These are phyloP conservation scores for Holtermannia corniformis DNA, from an alignment of 768 basidiomycete species.

Conservation along the genomic window DNA sequence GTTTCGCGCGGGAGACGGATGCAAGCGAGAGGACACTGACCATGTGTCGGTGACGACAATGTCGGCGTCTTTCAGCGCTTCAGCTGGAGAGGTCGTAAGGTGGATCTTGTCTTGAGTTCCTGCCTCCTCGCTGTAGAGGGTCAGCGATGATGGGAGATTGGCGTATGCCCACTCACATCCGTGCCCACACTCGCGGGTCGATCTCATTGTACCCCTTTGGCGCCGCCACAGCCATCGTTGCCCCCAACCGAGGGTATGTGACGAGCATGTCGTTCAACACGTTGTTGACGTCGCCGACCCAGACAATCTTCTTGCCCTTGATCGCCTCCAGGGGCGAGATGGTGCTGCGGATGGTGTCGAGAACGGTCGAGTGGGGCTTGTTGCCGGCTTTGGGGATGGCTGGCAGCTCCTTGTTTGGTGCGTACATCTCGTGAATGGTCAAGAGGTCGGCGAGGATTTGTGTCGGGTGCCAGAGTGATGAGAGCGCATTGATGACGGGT, in stretches of 20 bases:
- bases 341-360: slow-evolving; percentile 8
- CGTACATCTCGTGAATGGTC: slow-evolving; percentile 62
- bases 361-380: slow-evolving; percentile 9
- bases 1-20: neutral
- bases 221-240: slow-evolving; percentile 71
- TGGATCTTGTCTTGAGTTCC: slow-evolving; percentile 28
- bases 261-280: slow-evolving; percentile 97
- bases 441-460: slow-evolving; percentile 89
- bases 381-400: slow-evolving; percentile 4
- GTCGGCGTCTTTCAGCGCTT: slow-evolving; percentile 81
- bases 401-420: slow-evolving; percentile 24
- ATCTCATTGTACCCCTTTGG: slow-evolving; percentile 50
- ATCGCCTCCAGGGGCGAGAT: slow-evolving; percentile 48
- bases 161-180: slow-evolving; percentile 49
- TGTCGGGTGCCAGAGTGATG: slow-evolving; percentile 91
- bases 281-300: slow-evolving; percentile 89
- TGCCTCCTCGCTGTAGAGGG: slow-evolving; percentile 23
- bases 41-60: slow-evolving; percentile 98
- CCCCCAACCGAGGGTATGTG: slow-evolving; percentile 81
- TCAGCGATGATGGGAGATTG: neutral
- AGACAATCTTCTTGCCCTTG: slow-evolving; percentile 76
- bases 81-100: slow-evolving; percentile 51
- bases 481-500: slow-evolving; percentile 92
- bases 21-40: slow-evolving; percentile 45
- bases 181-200: slow-evolving; percentile 60